Base-by-base conservation (phyloP, 176 grass and related monocot genomes). In the Juncus effusus region DNA sequence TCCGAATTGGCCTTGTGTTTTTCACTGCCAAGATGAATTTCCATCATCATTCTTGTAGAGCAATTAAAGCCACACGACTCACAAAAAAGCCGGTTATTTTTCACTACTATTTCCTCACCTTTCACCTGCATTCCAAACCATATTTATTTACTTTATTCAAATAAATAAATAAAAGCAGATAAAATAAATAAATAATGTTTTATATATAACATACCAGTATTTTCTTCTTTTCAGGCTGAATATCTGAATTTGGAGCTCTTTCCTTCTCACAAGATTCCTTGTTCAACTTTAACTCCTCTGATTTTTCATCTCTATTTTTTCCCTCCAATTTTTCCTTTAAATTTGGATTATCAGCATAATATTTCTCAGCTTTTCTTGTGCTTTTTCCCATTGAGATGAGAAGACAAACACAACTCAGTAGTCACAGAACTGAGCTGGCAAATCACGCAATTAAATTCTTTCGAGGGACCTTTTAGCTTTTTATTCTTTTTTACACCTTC, bases 21-120 rank as follows among this genome's bases (percentile, higher is more conserved):
- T 57, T 72, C 38, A 72, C 52, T 11, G 42, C 13, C 10, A 72
- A 72, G 52, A 59, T 72, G 68, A 59, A 72, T 72, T 38, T 53
- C 57, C 68, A 72, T 72, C 50, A 72, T 72, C 42, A 72, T 55
- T 3, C 3, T 56, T 14, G 68, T 36, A 45, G 12, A 56, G 38
- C 68, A 72, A 15, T 42, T 58, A 41, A 57, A 72, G 4, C 7
- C 37, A 38, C 68, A 72, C 15, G 39, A 12, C 13, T 59, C 54
- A 6, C 68, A 72, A 50, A 50, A 72, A 13, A 72, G n/a, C 39
- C 54, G 68, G 14, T 72, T 57, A 10, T 72, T 45, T 58, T 36
- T 72, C 13, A 54, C 51, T 14, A 69, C 66, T 52, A 69, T 52
- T 14, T 69, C 51, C 40, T 72, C 53, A 36, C 54, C 54, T 40